These are phyloP conservation scores for Paspalum vaginatum DNA, from an alignment of 176 grass and related monocot species.

Conservation along the genomic window DNA sequence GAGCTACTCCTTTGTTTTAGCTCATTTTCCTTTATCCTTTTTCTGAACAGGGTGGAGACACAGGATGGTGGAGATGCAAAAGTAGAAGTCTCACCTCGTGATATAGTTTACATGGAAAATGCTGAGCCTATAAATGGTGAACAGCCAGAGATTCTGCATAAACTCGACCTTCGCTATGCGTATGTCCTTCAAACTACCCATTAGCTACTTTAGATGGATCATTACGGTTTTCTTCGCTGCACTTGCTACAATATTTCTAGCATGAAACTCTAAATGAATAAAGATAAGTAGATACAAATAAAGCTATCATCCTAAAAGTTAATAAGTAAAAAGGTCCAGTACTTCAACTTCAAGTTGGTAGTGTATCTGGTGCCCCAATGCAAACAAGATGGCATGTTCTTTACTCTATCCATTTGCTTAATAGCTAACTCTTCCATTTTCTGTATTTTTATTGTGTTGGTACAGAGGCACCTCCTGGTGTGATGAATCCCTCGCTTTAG, in stretches of 20 bases:
- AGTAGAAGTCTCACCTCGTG: slow-evolving; percentile 96
- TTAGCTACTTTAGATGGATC: slow-evolving; percentile 42
- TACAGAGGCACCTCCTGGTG: slow-evolving; percentile 93
- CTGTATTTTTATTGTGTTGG: slow-evolving; percentile 40
- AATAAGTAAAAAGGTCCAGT: slow-evolving; percentile 3
- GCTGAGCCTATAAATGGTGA: slow-evolving; percentile 79
- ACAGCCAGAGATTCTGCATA: slow-evolving; percentile 91
- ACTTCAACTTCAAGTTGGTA: slow-evolving; percentile 9
- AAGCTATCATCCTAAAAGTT: slow-evolving; percentile 10
- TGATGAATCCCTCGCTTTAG: slow-evolving; percentile 89
- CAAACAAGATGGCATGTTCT: background rate
- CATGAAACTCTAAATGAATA: slow-evolving; percentile 15
- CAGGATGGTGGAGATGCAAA: slow-evolving; percentile 99
- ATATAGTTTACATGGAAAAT: slow-evolving; percentile 91
- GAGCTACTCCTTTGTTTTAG: slow-evolving; percentile 34
- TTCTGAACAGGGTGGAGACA: slow-evolving; percentile 89
- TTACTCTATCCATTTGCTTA: slow-evolving; percentile 17
- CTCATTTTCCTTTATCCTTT: slow-evolving; percentile 27
- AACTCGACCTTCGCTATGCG: slow-evolving; percentile 97
- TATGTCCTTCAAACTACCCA: slow-evolving; percentile 49
- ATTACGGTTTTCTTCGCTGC: slow-evolving; percentile 30
- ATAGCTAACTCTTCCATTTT: slow-evolving; percentile 34
- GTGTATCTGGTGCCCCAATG: background rate
- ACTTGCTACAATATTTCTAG: slow-evolving; percentile 27
- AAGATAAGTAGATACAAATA: background rate